Evolutionary conservation across 495 filamentous ascomycete genomes (phyloP).

Genomic region (Massariosphaeria phaeospora): DNA sequence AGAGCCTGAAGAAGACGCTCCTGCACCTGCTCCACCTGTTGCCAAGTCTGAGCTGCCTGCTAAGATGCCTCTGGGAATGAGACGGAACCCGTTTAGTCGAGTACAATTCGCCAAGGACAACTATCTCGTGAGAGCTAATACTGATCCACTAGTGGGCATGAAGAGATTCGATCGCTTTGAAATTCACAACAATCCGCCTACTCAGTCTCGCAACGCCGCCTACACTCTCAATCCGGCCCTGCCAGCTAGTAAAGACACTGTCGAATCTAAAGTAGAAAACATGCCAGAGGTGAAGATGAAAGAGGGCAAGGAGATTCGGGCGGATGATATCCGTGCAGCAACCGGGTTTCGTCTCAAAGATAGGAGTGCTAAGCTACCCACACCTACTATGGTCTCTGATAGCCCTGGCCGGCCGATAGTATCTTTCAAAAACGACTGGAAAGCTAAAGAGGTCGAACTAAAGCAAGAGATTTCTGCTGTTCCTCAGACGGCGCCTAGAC

Average conservation of each 20-base stretch:
- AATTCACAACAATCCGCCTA: slow-evolving; percentile 71
- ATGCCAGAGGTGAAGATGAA: slow-evolving; percentile 42
- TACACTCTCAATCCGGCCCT: slow-evolving; percentile 59
- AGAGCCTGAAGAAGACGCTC: slow-evolving; percentile 55
- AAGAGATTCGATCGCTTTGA: slow-evolving; percentile 60
- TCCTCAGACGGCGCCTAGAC: slow-evolving; percentile 3
- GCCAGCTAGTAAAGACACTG: slow-evolving; percentile 34
- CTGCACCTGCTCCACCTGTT: slow-evolving; percentile 12
- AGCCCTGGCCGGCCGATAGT: slow-evolving; percentile 82
- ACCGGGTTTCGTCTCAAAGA: slow-evolving; percentile 85
- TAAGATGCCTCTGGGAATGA: slow-evolving; percentile 26
- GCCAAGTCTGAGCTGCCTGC: slow-evolving; percentile 20
- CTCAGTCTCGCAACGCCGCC: slow-evolving; percentile 65
- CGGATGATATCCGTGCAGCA: slow-evolving; percentile 81
- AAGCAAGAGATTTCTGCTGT: slow-evolving; percentile 33
- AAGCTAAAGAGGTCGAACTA: slow-evolving; percentile 49
- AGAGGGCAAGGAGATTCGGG: slow-evolving; percentile 73
- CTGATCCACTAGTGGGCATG: slow-evolving; percentile 38
- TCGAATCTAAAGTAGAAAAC: slow-evolving; percentile 8
- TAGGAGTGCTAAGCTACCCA: slow-evolving; percentile 77
- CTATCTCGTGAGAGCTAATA: slow-evolving; percentile 32
- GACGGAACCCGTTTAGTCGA: slow-evolving; percentile 43
- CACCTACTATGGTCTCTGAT: slow-evolving; percentile 80
- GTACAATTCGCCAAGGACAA: slow-evolving; percentile 35
- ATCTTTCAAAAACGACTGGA: slow-evolving; percentile 83